These are phyloP conservation scores for Talaromyces sp. DNA, from an alignment of 2,329 filamentous ascomycete genomes.

Conservation along the genomic window DNA sequence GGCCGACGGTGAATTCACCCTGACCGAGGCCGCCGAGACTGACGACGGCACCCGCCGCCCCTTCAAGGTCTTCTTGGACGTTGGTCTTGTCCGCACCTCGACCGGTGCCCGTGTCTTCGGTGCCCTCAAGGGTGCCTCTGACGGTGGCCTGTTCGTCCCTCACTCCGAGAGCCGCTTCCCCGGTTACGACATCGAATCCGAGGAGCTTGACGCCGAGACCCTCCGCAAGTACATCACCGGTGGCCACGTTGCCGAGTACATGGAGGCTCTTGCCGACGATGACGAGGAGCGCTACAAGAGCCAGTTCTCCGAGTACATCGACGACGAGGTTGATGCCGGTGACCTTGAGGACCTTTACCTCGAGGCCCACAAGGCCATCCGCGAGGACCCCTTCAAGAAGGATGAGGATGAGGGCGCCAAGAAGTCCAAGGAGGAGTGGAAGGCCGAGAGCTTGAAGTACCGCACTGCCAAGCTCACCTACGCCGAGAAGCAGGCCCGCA, in stretches of 20 bases:
- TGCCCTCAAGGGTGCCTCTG: constrained; percentile 99
- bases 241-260: constrained; percentile 99
- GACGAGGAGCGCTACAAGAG: constrained; percentile 99
- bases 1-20: constrained; percentile 88
- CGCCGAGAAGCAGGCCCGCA: constrained; percentile 74
- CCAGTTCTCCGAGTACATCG: constrained; percentile 97
- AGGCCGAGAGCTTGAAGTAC: constrained; percentile 92
- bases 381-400: constrained; percentile 98
- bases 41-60: constrained; percentile 85
- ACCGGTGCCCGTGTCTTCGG: constrained; percentile 98
- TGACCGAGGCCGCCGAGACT: constrained; percentile 90
- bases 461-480: constrained; percentile 69
- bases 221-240: constrained; percentile 99
- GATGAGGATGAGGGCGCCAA: constrained; percentile 65
- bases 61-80: constrained; percentile 99
- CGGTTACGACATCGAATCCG: constrained; percentile 91
- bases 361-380: constrained; percentile 93
- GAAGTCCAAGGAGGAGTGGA: constrained; percentile 98
- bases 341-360: constrained; percentile 94
- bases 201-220: constrained; percentile 95
- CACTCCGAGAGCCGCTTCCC: constrained; percentile 99
- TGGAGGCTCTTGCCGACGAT: constrained; percentile 98
- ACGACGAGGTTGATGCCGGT: constrained; percentile 93
- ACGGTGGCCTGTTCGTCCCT: constrained; percentile 93
- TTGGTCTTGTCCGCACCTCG: constrained; percentile 93